A percentile compares a stretch with the other conserved stretches of the same genome.
phyloP scores from a whole-genome alignment of 73 alveolate genomes.

The Paramecium primaurelia region DNA sequence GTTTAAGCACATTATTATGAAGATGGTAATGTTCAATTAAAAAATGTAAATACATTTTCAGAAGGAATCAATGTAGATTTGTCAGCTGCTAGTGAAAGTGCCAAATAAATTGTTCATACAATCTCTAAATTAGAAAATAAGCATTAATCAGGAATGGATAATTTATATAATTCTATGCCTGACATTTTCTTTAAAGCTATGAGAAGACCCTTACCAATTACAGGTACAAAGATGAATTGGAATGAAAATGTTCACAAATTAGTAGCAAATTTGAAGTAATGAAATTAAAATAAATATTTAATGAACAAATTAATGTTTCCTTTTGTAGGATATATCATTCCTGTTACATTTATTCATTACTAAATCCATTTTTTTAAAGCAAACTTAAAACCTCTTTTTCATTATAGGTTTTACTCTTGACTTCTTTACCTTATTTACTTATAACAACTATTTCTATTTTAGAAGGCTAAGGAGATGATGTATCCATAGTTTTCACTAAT shows the following conservation, averaged over 20 bases:
- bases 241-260: constrained; percentile 16
- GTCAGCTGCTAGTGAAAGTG: not conserved
- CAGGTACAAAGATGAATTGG: constrained; percentile 39
- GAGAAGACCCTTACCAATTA: constrained; percentile 40
- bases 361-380: constrained; percentile 49
- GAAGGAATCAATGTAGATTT: not conserved
- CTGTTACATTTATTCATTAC: constrained; percentile 43
- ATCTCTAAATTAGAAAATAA: not conserved
- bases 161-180: not conserved
- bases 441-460: constrained; percentile 61
- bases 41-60: not conserved
- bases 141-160: not conserved
- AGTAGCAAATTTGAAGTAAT: constrained; percentile 27
- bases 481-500: constrained; percentile 77
- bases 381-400: constrained; percentile 48
- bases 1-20: constrained; percentile 40
- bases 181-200: constrained; percentile 23
- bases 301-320: not conserved
- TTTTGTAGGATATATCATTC: not conserved
- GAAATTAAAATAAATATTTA: not conserved
- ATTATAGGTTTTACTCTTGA: constrained; percentile 41
- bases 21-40: constrained; percentile 38
- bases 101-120: constrained; percentile 4
- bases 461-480: constrained; percentile 73
- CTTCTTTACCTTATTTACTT: constrained; percentile 36